These are phyloP conservation scores for Suillus alpinus DNA, from an alignment of 768 basidiomycete species.

Conservation along the genomic window DNA sequence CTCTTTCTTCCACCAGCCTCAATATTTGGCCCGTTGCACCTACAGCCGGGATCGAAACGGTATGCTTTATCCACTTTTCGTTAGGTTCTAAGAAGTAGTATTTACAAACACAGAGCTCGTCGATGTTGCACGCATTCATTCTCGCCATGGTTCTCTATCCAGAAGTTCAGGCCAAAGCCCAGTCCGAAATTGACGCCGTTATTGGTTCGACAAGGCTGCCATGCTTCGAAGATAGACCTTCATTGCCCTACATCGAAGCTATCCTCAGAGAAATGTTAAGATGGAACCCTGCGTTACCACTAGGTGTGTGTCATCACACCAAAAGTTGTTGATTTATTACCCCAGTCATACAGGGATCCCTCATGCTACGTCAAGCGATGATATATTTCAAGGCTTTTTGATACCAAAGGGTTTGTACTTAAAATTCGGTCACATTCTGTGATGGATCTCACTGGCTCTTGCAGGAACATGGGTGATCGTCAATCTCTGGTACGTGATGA, in stretches of 20 bases:
- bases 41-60: neutral
- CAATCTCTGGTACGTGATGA: constrained; percentile 15
- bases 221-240: constrained; percentile 13
- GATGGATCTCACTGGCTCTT: neutral
- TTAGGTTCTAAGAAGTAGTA: neutral
- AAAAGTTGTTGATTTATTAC: neutral
- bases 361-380: constrained; percentile 33
- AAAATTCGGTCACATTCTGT: neutral
- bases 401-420: constrained; percentile 50
- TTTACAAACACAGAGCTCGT: constrained; percentile 12
- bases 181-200: constrained; percentile 14
- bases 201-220: constrained; percentile 19
- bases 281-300: constrained; percentile 21
- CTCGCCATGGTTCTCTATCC: constrained; percentile 21
- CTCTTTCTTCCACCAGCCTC: neutral
- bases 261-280: constrained; percentile 19
- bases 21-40: neutral
- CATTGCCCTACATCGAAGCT: constrained; percentile 21
- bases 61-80: neutral
- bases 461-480: constrained; percentile 21
- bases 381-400: constrained; percentile 40
- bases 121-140: constrained; percentile 13
- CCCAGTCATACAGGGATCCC: constrained; percentile 19
- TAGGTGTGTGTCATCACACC: constrained; percentile 11
- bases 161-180: constrained; percentile 20